Evolutionary conservation across 2,329 filamentous ascomycete species (phyloP), one percentile per base, ranked within the genome.

Genomic region (Pseudogymnoascus sp.): DNA sequence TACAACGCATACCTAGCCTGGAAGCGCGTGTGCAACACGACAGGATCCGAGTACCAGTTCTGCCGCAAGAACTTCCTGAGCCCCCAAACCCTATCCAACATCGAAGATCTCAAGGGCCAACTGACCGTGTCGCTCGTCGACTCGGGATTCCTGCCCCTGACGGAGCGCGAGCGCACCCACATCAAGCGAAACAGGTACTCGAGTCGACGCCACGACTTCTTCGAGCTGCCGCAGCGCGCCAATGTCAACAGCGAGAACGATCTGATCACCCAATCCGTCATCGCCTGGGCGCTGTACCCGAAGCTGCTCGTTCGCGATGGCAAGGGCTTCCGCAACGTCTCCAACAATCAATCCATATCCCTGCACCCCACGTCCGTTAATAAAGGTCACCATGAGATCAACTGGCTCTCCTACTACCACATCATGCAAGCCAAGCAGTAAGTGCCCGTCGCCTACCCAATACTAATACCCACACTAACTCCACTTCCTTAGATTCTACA

Each of bases 41-140:
- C 75, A 7, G 81, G 84, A 56, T 91, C 89, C 59, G 93, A 97
- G 71, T 90, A 88, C 70, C 85, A 92, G 68, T 99, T 96, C 76
- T 99, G 95, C 77, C 87, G 89, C 70, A 97, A 96, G 78, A 96
- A 96, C 75, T 97, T 93, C 72, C 83, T 99, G 61, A 93, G 88
- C 65, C 83, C 88, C n/a, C 92, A 96, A 73, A 95, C 91, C 3
- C 81, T 99, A 3, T 81, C 86, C 56, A 96, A 95, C 67, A 96
- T 99, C 67, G 95, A 99, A 74, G 95, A 99, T 69, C 82, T 97
- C 62, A 99, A 97, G 75, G 89, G 90, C 6, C 95, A 99, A 71
- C 84, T 99, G 0, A 80, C 97, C 1, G 87, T 90, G 1, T 89
- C 91, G 0, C 81, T 99, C 0, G 89, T 88, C 6, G 95, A 97